phyloP scores from a whole-genome alignment of 2,329 filamentous ascomycete genomes.

The Colletotrichum aenigma region DNA sequence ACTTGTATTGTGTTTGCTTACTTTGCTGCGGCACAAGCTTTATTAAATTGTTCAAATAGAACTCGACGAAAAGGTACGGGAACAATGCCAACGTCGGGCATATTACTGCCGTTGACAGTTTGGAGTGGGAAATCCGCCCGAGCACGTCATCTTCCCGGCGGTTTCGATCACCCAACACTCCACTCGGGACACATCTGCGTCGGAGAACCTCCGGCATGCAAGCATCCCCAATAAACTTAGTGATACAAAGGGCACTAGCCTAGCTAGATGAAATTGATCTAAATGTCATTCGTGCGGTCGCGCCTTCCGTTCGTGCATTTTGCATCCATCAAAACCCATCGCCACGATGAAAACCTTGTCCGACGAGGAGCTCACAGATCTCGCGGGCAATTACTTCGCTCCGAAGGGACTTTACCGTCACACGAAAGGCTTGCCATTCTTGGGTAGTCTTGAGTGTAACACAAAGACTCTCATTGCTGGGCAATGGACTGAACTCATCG shows the following conservation, averaged over 20 bases:
- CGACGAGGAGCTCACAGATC: conserved; percentile 22
- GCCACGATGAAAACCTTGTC: conserved; percentile 25
- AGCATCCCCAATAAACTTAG: neutral
- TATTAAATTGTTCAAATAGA: neutral
- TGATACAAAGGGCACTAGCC: neutral
- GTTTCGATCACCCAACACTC: neutral
- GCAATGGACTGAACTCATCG: conserved; percentile 31
- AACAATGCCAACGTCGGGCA: neutral
- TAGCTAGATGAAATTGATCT: neutral
- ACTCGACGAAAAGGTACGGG: rapidly evolving
- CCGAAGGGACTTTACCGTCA: conserved; percentile 30
- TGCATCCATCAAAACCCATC: neutral
- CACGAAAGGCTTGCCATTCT: conserved; percentile 31
- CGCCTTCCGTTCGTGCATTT: neutral
- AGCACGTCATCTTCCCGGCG: neutral
- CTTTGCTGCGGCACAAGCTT: neutral
- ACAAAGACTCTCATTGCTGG: conserved; percentile 26
- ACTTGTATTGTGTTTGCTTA: neutral
- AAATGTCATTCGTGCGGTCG: neutral
- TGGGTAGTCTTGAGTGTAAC: conserved; percentile 29
- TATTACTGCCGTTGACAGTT: neutral
- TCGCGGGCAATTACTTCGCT: conserved; percentile 30
- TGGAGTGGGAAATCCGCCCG: neutral
- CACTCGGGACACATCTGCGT: neutral
- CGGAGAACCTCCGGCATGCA: neutral